Evolutionary conservation across 139 green algal genomes (phyloP), one percentile per base, ranked within the genome.

Genomic region (Ettlia oleoabundans): DNA sequence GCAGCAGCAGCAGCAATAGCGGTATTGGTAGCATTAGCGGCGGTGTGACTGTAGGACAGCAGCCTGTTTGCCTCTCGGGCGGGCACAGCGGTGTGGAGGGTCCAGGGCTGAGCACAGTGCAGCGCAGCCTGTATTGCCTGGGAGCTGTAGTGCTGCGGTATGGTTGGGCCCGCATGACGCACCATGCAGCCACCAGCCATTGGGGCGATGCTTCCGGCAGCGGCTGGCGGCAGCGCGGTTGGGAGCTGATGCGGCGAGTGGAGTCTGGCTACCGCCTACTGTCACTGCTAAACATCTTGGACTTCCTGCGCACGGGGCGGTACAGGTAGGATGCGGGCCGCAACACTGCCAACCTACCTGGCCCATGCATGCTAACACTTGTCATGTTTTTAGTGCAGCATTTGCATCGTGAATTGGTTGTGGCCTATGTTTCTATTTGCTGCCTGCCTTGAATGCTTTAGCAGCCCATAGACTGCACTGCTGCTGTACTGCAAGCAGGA

Each of bases 251-350:
- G 85, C 85, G 81, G 18, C 68, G 38, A 13, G 71, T 63, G 19
- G 91, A 92, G 55, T 80, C 69, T 21, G 80, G 51, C 2, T 89
- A 91, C 28, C 86, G 82, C 26, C 40, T 87, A 15, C 82, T 80
- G 4, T 85, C 89, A 2, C 40, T 92, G 35, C 21, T 89, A 4
- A 96, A 96, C 82, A 84, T 95, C 42, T 71, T 92, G 37, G 82
- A 82, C 0, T 98, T 97, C 82, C 81, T 97, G 63, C 75, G 73
- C 9, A 66, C 84, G 3, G 94, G 94, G 24, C 86, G 84, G 26
- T 97, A 96, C 91, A 92, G 91, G 92, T 92, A 71, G 21, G n/a
- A n/a, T n/a, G n/a, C n/a, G n/a, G n/a, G n/a, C n/a, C n/a, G 55
- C 55, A 65, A n/a, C 18, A 65, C 18, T n/a, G 15, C 13, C 47